Evolutionary conservation across 768 basidiomycete species (phyloP), one percentile per base, ranked within the genome.

Genomic region (Xerocomellus dryophilus): DNA sequence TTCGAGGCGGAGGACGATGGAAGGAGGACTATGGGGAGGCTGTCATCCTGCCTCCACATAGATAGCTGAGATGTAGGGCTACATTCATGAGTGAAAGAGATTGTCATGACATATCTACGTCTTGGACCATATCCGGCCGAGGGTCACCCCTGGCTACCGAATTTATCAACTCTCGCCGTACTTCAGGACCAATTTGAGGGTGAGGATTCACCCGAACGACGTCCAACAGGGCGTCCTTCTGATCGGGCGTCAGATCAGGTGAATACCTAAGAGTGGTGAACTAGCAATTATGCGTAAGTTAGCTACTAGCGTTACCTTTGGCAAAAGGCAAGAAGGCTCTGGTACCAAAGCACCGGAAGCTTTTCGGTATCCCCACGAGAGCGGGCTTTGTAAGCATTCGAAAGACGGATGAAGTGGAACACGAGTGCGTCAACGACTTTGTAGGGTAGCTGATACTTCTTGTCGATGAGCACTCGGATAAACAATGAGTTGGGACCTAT

Each of bases 271-370:
- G 31, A 10, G 23, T 3, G 2, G 59, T 57, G 44, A 56, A 51
- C 49, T 39, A 36, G 32, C 17, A 2, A 29, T 41, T 29, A n/a
- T n/a, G 42, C 7, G 17, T 11, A 41, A 43, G 39, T 18, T 21
- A 11, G 18, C n/a, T 25, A n/a, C 38, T 20, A 21, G 12, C 10
- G 70, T 64, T 41, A 93, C 94, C 96, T 78, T 73, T 99, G 97
- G 36, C 83, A 85, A 68, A 98, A 98, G 4, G 95, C 92, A 21
- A 99, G 79, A 50, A 99, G 77, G 69, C 90, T 92, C 72, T 99
- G 97, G 69, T 99, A 93, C 97, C 97, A 99, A 11, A 99, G 77
- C 12, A 98, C 97, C n/a, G 97, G 96, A 29, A 98, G 78, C 67
- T 86, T 85, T 43, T 88, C 85, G 2, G 83, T 74, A 45, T 91